Evolutionary conservation across 352 stramenopile genomes (phyloP).

Genomic region (Saprolegnia parasitica): DNA sequence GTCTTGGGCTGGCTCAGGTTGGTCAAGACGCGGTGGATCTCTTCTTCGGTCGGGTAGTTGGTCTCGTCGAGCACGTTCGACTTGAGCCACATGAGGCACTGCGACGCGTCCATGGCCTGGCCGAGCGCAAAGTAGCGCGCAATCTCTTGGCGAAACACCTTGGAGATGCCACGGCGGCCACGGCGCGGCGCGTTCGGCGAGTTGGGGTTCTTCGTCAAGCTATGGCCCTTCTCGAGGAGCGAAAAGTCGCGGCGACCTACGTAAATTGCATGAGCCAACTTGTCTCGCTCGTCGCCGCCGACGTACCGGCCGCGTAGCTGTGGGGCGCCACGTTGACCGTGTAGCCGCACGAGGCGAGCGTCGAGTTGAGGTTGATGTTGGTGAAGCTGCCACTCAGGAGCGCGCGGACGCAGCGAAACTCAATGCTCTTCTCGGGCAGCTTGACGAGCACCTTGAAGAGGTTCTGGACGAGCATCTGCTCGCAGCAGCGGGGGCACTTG

Average conservation of each 20-base stretch:
- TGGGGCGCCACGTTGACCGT: constrained; percentile 28
- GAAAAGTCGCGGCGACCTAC: constrained; percentile 29
- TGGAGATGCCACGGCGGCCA: constrained; percentile 28
- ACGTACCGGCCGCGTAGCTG: constrained; percentile 26
- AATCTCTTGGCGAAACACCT: constrained; percentile 30
- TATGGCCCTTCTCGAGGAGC: constrained; percentile 28
- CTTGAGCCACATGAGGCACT: constrained; percentile 27
- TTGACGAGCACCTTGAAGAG: constrained; percentile 29
- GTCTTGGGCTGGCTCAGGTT: constrained; percentile 29
- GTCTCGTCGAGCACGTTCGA: constrained; percentile 28
- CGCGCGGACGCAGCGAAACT: constrained; percentile 27
- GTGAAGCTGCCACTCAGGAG: constrained; percentile 28
- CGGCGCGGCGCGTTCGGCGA: constrained; percentile 19
- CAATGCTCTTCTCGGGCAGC: constrained; percentile 30
- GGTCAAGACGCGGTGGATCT: constrained; percentile 28
- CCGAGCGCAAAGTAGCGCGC: constrained; percentile 25
- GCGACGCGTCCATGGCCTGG: constrained; percentile 23
- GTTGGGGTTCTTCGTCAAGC: constrained; percentile 27
- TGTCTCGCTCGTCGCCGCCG: neutral
- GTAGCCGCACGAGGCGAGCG: constrained; percentile 27
- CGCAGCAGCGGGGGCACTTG: constrained; percentile 28
- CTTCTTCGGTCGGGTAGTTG: constrained; percentile 25
- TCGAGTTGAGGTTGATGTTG: constrained; percentile 30
- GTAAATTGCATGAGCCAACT: neutral
- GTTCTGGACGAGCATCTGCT: constrained; percentile 31